Conservation (phyloP, 345 rosid genomes). For the Arabidopsis thaliana region DNA sequence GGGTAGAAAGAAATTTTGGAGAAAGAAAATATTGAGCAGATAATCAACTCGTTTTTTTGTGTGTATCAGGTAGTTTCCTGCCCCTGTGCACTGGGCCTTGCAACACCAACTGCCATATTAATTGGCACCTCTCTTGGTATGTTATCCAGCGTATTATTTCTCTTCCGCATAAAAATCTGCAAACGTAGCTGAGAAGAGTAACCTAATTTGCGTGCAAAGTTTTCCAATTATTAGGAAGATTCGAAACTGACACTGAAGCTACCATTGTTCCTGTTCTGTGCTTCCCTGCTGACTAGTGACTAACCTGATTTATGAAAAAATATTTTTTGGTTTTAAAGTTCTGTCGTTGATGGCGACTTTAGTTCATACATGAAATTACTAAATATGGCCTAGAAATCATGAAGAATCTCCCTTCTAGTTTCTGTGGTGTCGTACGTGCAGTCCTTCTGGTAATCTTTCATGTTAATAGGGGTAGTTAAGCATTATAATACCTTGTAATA, state of each 20-base stretch:
- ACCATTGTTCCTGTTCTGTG: neutral
- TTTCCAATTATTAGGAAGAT: constrained; percentile 18
- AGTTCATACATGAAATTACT: constrained; percentile 4
- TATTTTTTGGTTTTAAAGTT: neutral
- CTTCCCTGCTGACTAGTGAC: constrained; percentile 3
- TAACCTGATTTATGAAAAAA: neutral
- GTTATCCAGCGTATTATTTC: constrained; percentile 37
- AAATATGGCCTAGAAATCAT: constrained; percentile 1
- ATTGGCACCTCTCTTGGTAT: constrained; percentile 98
- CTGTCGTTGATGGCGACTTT: constrained; percentile 5
- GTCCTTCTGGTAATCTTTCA: constrained; percentile 5
- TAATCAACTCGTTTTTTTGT: constrained; percentile 23
- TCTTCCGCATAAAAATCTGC: neutral
- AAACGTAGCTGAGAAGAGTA: constrained; percentile 29
- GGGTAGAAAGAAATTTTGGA: neutral
- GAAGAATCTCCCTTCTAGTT: constrained; percentile 12
- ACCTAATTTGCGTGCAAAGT: neutral
- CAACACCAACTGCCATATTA: constrained; percentile 96
- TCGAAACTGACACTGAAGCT: constrained; percentile 6
- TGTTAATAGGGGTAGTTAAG: neutral
- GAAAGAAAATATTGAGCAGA: constrained; percentile 3
- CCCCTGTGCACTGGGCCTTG: constrained; percentile 97
- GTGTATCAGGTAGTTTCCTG: constrained; percentile 88
- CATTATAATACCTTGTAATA: neutral
- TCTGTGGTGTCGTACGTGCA: neutral